Evolutionary conservation across 2,329 filamentous ascomycete species (phyloP), one percentile per base, ranked within the genome.

Genomic region (Celoporthe dispersa): DNA sequence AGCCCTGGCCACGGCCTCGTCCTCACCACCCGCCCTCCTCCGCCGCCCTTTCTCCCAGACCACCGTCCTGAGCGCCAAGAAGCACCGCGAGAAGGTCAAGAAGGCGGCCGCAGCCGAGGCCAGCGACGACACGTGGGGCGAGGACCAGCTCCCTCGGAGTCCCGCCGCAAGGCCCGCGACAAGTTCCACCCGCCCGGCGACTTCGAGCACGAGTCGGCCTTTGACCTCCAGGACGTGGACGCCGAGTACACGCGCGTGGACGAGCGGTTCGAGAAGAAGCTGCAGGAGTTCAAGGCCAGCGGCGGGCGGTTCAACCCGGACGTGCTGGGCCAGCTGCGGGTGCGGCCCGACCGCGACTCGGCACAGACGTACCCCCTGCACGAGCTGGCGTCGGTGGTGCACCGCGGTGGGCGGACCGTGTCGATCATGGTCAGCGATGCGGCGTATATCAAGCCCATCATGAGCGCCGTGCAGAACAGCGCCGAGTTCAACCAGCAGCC

Each of bases 401-500:
- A 85, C 67, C 84, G 79, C 11, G 80, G 81, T 59, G 81, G 80
- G 0, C 78, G 81, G 31, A 75, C 77, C 12, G 78, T 81, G 66
- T 78, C 76, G 31, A 76, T 83, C 71, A 74, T 83, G 2, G 79
- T 78, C 60, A 79, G 81, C 73, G 81, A 83, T 74, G 77, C 73
- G 53, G 77, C 73, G 9, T 85, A 83, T 75, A 78, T 88, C 74
- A 86, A 86, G 80, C 81, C 85, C 2, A 84, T 88, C 79, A 84
- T 87, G 82, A 84, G 81, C 75, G 86, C 86, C 41, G 81, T 88
- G 65, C 86, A 88, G 79, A 75, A 78, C 39, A 84, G 81, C 75
- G 75, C 77, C n/a, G 82, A 86, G 74, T 88, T 86, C 79, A 88
- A 88, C 81, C 86, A 88, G 82, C 86, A 88, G 82, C 86, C 87